Percentiles rank a stretch among this genome's conserved stretches.
These are phyloP conservation scores for Dendrobium chrysotoxum DNA, from an alignment of 106 monocot species.

Conservation along the genomic window DNA sequence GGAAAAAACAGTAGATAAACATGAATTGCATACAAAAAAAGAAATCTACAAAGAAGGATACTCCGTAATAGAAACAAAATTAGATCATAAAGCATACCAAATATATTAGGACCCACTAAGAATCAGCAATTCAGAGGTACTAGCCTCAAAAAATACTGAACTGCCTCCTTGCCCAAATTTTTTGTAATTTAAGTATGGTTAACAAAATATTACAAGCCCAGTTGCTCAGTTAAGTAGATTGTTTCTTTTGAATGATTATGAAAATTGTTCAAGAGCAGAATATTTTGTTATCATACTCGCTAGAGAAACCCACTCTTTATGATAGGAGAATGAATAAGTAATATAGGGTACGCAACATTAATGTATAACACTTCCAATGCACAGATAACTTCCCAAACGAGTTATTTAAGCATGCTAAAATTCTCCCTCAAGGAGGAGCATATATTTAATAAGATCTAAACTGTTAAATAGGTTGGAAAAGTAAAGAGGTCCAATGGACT, in stretches of 20 bases:
- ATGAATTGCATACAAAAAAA: background rate
- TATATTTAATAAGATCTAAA: too few species aligned
- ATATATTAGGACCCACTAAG: background rate
- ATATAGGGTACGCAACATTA: too few species aligned
- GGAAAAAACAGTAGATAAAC: background rate
- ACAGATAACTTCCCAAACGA: too few species aligned
- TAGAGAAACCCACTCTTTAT: too few species aligned
- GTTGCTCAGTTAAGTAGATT: background rate
- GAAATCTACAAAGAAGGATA: background rate
- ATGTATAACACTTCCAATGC: too few species aligned
- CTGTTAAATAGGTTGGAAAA: too few species aligned
- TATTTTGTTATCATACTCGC: too few species aligned
- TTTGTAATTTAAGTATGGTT: background rate
- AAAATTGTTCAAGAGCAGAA: too few species aligned
- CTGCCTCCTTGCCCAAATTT: background rate
- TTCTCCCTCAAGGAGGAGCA: too few species aligned
- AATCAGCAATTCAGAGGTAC: background rate
- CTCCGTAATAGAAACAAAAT: background rate
- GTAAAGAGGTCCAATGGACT: too few species aligned
- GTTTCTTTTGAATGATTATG: background rate
- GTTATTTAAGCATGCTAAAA: too few species aligned
- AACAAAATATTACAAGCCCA: background rate
- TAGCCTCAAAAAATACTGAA: background rate
- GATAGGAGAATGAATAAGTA: too few species aligned
- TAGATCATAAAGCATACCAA: background rate